Base-by-base conservation (phyloP, 177 flowering plant genomes). In the Tripterygium wilfordii region DNA sequence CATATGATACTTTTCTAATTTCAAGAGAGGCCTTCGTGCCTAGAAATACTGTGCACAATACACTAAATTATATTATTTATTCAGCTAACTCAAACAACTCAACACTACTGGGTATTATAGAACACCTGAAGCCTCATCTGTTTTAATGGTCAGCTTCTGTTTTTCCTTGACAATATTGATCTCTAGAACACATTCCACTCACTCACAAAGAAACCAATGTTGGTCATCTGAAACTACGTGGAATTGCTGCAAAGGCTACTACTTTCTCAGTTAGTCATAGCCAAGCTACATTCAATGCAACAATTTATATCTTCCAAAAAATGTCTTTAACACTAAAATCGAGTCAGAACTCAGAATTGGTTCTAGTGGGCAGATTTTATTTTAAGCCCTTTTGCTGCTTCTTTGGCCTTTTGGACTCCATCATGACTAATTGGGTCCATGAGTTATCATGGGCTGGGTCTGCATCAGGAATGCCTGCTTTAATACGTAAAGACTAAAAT, bases 201-300 rank as follows among this genome's bases (percentile, higher is more conserved):
- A 28, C 48, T 42, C 45, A 48, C 42, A 56, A 27, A 48, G 35
- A 17, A 30, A 35, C 32, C 42, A 58, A 31, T 36, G 44, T 18
- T 25, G 36, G 41, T 19, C 23, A 36, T 41, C 36, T 50, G 40
- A 56, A 40, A 41, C 48, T 54, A 39, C 54, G 42, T 14, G 48
- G 66, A 27, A 42, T 10, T 22, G 54, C 79, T 57, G 71, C 57
- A 64, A 48, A 48, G n/a, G 51, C 79, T 68, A 62, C 26, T 45
- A 51, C 19, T 27, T 18, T 40, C 29, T 39, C 26, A 25, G 23
- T 62, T 45, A 47, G n/a, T 26, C 17, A 22, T n/a, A n/a, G n/a
- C n/a, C n/a, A n/a, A n/a, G n/a, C n/a, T n/a, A n/a, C n/a, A n/a
- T n/a, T n/a, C n/a, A n/a, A n/a, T n/a, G n/a, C n/a, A n/a, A n/a